Evolutionary conservation across 2,329 filamentous ascomycete species (phyloP).

Genomic region (Colletotrichum sp.): DNA sequence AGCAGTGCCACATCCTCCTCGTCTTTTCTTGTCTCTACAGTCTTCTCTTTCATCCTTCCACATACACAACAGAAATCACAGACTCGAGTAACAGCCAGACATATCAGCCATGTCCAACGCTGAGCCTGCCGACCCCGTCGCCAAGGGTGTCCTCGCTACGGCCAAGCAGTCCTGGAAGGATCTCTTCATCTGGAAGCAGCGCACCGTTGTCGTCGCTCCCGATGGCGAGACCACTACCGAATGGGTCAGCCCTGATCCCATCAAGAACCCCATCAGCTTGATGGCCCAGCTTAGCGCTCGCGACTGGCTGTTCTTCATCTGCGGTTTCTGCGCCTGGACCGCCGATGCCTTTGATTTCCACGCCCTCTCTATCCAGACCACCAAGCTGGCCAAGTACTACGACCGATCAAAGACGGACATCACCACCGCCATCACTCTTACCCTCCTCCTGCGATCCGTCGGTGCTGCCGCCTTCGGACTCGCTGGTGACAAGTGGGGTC

Average conservation of each 20-base stretch:
- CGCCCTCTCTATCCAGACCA: constrained; percentile 78
- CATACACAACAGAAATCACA: neutral
- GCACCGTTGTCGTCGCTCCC: constrained; percentile 69
- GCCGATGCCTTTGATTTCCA: constrained; percentile 88
- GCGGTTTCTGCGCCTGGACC: constrained; percentile 78
- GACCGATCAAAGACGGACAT: constrained; percentile 66
- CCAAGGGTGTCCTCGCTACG: constrained; percentile 67
- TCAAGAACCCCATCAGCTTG: constrained; percentile 74
- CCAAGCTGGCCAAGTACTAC: constrained; percentile 66
- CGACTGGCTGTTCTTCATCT: constrained; percentile 78
- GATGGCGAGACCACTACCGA: constrained; percentile 69
- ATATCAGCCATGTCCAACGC: constrained; percentile 36
- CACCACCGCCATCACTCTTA: constrained; percentile 77
- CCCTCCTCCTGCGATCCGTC: constrained; percentile 74
- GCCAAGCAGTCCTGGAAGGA: constrained; percentile 69
- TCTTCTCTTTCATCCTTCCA: neutral
- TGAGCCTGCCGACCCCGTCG: constrained; percentile 66
- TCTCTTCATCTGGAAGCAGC: constrained; percentile 77
- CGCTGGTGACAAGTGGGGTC: constrained; percentile 78
- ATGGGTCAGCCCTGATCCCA: constrained; percentile 70
- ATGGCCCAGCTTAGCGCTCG: constrained; percentile 66
- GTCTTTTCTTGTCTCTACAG: neutral
- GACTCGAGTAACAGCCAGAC: neutral
- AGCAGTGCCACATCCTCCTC: neutral
- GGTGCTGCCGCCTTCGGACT: constrained; percentile 80